These are phyloP conservation scores for Wickerhamiella siamensis DNA, from an alignment of 805 yeast species.

Conservation along the genomic window DNA sequence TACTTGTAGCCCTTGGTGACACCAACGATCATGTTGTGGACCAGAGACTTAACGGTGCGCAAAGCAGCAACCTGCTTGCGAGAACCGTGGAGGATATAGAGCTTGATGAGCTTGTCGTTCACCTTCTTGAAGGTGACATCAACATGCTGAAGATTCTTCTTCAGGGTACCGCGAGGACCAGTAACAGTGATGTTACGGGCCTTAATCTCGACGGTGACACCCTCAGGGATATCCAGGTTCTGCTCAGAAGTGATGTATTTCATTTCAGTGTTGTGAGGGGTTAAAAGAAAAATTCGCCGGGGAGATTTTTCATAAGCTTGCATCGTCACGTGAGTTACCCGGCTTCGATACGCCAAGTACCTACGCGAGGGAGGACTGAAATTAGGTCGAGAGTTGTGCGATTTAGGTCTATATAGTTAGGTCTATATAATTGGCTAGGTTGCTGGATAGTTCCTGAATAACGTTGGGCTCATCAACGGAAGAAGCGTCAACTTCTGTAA, in stretches of 20 bases:
- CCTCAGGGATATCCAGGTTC: slow-evolving; percentile 76
- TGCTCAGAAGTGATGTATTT: slow-evolving; percentile 83
- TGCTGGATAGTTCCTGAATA: no score
- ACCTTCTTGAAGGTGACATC: slow-evolving; percentile 82
- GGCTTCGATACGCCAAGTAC: no score
- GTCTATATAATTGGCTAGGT: no score
- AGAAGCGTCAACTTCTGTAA: no score
- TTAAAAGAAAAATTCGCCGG: no score
- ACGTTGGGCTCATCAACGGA: no score
- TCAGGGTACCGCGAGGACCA: slow-evolving; percentile 95
- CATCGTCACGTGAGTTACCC: not conserved
- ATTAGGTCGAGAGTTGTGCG: no score
- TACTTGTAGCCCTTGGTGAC: slow-evolving; percentile 98
- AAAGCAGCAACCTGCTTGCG: slow-evolving; percentile 99
- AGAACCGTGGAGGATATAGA: slow-evolving; percentile 96
- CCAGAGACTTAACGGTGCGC: slow-evolving; percentile 94
- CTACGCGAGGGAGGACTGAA: no score
- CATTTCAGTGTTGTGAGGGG: slow-evolving; percentile 27
- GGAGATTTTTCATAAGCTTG: not conserved
- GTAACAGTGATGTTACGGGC: slow-evolving; percentile 80
- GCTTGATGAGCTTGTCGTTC: slow-evolving; percentile 57
- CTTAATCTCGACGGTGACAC: slow-evolving; percentile 80
- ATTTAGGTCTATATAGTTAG: no score
- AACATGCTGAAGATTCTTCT: slow-evolving; percentile 85
- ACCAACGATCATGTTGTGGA: slow-evolving; percentile 92